phyloP scores from a whole-genome alignment of 2,329 filamentous ascomycete genomes.

The Exophiala dermatitidis region DNA sequence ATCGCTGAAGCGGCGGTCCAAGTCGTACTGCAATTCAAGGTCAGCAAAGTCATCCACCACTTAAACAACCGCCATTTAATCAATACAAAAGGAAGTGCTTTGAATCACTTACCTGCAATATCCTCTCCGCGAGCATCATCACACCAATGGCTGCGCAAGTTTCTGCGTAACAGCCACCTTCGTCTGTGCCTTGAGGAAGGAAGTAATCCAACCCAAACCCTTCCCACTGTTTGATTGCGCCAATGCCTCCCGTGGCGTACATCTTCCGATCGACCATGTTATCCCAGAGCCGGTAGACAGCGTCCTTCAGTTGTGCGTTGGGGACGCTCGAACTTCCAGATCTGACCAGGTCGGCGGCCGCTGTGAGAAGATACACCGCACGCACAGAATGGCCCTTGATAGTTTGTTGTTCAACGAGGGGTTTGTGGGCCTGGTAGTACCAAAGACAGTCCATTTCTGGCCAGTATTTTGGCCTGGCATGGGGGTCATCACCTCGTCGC shows the following conservation, averaged over 20 bases:
- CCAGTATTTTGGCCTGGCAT: constrained; percentile 42
- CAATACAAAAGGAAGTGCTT: no score
- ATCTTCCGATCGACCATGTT: constrained; percentile 57
- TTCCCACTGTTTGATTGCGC: constrained; percentile 52
- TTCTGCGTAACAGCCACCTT: constrained; percentile 57
- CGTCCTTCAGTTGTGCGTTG: constrained; percentile 31
- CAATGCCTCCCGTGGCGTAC: constrained; percentile 57
- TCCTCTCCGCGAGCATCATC: constrained; percentile 53
- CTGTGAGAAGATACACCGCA: constrained; percentile 55
- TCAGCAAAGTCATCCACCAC: no score
- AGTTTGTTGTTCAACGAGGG: constrained; percentile 47
- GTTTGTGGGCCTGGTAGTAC: constrained; percentile 53
- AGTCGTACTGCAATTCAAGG: constrained; percentile 33
- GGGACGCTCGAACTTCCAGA: constrained; percentile 22
- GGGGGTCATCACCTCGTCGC: constrained; percentile 44
- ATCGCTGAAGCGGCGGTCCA: constrained; percentile 50
- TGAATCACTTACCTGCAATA: constrained; percentile 37
- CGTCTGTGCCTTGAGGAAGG: constrained; percentile 52
- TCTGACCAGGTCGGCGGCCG: constrained; percentile 48
- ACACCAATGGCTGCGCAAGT: constrained; percentile 55
- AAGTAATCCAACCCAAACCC: constrained; percentile 56
- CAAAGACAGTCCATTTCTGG: constrained; percentile 30
- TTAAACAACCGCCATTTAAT: no score
- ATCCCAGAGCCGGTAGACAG: constrained; percentile 48
- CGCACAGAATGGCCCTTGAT: constrained; percentile 56